These are phyloP conservation scores for Chiua sp. DNA, from an alignment of 1,284 basidiomycete species.

Conservation along the genomic window DNA sequence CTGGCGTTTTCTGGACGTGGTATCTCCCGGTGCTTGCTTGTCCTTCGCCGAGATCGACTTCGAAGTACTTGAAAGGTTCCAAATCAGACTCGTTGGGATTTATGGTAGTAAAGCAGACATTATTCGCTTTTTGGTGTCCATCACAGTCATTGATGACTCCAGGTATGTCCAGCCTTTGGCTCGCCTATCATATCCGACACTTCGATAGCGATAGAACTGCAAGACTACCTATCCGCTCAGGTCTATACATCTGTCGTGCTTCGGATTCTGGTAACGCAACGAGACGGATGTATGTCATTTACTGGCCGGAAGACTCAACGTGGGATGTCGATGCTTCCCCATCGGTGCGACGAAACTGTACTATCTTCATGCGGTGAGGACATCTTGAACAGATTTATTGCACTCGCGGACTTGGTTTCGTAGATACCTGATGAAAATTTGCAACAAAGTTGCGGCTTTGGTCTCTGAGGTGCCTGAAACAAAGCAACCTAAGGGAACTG, in stretches of 20 bases:
- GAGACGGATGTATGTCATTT: slow-evolving; percentile 50
- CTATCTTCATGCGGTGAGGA: slow-evolving; percentile 63
- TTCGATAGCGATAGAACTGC: slow-evolving; percentile 14
- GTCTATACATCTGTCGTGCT: slow-evolving; percentile 49
- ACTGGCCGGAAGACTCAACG: slow-evolving; percentile 66
- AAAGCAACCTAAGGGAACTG: slow-evolving; percentile 60
- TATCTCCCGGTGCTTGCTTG: slow-evolving; percentile 52
- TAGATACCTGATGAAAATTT: slow-evolving; percentile 61
- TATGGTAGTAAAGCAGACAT: slow-evolving; percentile 60
- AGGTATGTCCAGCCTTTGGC: slow-evolving; percentile 37
- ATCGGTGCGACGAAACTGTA: slow-evolving; percentile 53
- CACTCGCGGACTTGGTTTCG: neutral
- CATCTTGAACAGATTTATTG: neutral
- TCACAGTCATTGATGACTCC: slow-evolving; percentile 41
- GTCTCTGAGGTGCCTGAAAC: slow-evolving; percentile 62
- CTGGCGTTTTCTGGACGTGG: slow-evolving; percentile 47
- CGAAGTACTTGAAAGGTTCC: slow-evolving; percentile 48
- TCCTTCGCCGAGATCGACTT: slow-evolving; percentile 57
- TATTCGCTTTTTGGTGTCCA: slow-evolving; percentile 46
- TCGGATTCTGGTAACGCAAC: slow-evolving; percentile 1
- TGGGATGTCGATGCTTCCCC: slow-evolving; percentile 59
- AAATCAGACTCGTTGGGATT: slow-evolving; percentile 54
- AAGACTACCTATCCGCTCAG: slow-evolving; percentile 48
- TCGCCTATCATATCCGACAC: neutral
- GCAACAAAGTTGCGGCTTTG: slow-evolving; percentile 54